Evolutionary conservation across 2,329 filamentous ascomycete species (phyloP).

Genomic region (Tolypocladium pustulatum): DNA sequence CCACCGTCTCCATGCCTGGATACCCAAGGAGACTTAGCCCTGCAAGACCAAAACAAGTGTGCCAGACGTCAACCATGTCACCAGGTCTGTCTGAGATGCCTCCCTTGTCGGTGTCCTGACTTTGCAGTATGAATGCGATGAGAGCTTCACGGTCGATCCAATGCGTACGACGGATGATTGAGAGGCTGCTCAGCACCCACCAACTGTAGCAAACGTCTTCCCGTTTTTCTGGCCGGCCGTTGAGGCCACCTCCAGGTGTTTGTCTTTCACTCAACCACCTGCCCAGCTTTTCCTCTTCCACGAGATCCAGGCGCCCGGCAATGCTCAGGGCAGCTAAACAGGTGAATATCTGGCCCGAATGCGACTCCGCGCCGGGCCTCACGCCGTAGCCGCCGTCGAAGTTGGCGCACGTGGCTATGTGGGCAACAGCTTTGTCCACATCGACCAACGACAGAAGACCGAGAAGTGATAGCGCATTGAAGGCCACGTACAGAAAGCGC

Average conservation of each 20-base stretch:
- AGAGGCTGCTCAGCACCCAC: conserved; percentile 92
- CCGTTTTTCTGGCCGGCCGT: conserved; percentile 87
- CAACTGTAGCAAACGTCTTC: conserved; percentile 98
- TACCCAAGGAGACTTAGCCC: conserved; percentile 77
- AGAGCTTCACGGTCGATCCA: conserved; percentile 88
- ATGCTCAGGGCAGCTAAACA: conserved; percentile 84
- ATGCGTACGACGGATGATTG: conserved; percentile 77
- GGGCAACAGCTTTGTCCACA: conserved; percentile 66
- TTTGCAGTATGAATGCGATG: conserved; percentile 70
- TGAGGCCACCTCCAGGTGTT: conserved; percentile 75
- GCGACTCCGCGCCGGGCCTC: conserved; percentile 82
- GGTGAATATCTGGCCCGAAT: conserved; percentile 91
- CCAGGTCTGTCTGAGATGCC: conserved; percentile 86
- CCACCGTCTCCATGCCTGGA: conserved; percentile 66
- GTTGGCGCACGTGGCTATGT: conserved; percentile 77
- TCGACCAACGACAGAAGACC: conserved; percentile 63
- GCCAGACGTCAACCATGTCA: conserved; percentile 95
- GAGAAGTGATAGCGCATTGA: conserved; percentile 83
- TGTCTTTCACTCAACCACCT: conserved; percentile 93
- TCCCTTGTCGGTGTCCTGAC: conserved; percentile 75
- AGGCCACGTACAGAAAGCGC: conserved; percentile 80
- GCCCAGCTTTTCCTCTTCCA: conserved; percentile 72
- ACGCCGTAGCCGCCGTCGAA: conserved; percentile 92
- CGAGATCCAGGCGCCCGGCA: conserved; percentile 67
- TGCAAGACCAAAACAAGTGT: conserved; percentile 81